phyloP scores from a whole-genome alignment of 2,329 filamentous ascomycete species.

The Domatiomyces globalis region DNA sequence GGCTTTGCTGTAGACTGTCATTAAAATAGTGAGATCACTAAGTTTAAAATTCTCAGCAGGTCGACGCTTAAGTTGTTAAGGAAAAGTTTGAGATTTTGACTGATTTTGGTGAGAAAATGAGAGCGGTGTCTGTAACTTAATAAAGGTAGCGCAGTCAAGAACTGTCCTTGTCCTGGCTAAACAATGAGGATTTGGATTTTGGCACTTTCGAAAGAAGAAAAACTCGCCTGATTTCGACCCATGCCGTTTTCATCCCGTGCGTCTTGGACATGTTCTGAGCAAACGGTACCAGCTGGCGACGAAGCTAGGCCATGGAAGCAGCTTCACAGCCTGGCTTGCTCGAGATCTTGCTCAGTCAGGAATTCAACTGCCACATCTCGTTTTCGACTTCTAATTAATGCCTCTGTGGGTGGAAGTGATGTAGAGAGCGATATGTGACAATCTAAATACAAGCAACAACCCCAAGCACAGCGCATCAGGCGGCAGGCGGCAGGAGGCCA shows the following conservation, averaged over 20 bases:
- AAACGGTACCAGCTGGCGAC: conserved; percentile 20
- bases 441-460: not conserved
- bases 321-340: conserved; percentile 26
- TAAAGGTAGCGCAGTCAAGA: no score
- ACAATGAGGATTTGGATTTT: conserved; percentile 1
- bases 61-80: no score
- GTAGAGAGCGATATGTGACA: not conserved
- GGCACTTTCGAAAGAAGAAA: conserved; percentile 23
- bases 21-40: no score
- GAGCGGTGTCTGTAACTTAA: no score
- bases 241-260: conserved; percentile 24
- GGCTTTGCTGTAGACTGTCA: no score
- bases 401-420: not conserved
- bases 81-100: no score
- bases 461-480: not conserved
- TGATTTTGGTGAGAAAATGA: no score
- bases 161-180: conserved; percentile 3
- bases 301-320: conserved; percentile 26
- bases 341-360: conserved; percentile 18
- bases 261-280: conserved; percentile 23
- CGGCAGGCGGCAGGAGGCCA: not conserved
- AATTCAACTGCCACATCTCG: not conserved
- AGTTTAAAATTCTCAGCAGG: no score
- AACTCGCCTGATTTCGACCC: conserved; percentile 20
- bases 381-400: not conserved